A percentile compares a stretch with the other conserved stretches of the same genome.
These are phyloP conservation scores for Paraphaeosphaeria minitans DNA, from an alignment of 2,329 filamentous ascomycete genomes.

Conservation along the genomic window DNA sequence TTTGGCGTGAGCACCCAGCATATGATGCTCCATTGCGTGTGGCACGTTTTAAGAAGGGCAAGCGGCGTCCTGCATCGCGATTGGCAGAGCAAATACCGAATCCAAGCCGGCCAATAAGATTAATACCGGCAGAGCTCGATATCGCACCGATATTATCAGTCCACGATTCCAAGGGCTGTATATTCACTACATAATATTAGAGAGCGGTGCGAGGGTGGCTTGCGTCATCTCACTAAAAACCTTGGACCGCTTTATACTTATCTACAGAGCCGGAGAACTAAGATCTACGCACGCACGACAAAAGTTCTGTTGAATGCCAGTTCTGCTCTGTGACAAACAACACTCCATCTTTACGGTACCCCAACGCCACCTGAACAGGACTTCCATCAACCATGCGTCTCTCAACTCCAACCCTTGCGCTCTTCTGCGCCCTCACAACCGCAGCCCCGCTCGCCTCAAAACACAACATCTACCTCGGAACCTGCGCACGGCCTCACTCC, in stretches of 20 bases:
- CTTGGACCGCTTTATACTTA: neutral
- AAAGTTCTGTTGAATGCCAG: neutral
- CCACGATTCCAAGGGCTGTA: too few relatives aligned
- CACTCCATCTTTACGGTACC: neutral
- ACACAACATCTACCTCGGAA: conserved; percentile 14
- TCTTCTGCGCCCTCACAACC: neutral
- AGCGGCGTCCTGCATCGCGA: too few relatives aligned
- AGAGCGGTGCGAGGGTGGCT: neutral
- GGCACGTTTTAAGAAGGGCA: too few relatives aligned
- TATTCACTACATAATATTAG: too few relatives aligned
- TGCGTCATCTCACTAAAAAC: neutral
- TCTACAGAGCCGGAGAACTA: too few relatives aligned
- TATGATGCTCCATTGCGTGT: too few relatives aligned
- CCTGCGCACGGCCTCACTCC: conserved; percentile 8
- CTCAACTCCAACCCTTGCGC: neutral
- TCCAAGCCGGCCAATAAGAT: too few relatives aligned
- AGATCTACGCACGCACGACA: neutral
- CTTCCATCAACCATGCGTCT: neutral
- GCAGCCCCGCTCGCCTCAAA: neutral
- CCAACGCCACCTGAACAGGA: neutral
- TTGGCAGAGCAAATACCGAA: too few relatives aligned
- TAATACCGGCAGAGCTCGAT: too few relatives aligned
- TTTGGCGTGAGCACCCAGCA: too few relatives aligned
- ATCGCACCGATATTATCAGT: too few relatives aligned
- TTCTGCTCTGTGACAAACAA: neutral